Base-by-base conservation (phyloP, 768 basidiomycete species). In the Austroboletus festivus region DNA sequence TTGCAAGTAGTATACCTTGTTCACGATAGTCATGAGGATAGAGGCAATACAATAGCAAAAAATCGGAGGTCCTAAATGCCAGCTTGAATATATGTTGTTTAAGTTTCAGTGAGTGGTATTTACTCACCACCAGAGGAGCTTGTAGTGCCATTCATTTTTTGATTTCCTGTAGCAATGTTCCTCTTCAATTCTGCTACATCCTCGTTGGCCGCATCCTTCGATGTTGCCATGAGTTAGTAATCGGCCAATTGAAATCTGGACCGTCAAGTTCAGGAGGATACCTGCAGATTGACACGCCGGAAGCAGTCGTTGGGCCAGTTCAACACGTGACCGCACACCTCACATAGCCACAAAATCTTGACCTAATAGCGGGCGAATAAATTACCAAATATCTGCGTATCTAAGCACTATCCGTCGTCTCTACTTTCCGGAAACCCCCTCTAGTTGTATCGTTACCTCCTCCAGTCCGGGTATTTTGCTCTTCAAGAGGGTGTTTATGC, bases 11-110 rank as follows among this genome's bases (percentile, higher is more conserved):
- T 73, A 48, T 52, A 92, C 94, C 78, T 97, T 97, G 75, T 97
- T 97, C 54, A 95, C 82, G 38, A 98, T 78, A 0, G 96, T 99
- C 96, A 99, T 99, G 41, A 94, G 69, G 55, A 98, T 95, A 1
- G 90, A 93, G 1, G 94, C 91, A 13, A 88, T 50, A 63, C 96
- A 98, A 66, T 97, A 98, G 62, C 86, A 88, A 49, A 85, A 53
- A 53, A 97, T 87, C 28, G 96, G 83, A 24, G 87, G 75, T 18
- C 87, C 90, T 92, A 59, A 24, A 44, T 11, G n/a, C 23, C 8
- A 11, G n/a, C 9, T 52, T 30, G 16, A 40, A 38, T 18, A 42
- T 23, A n/a, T 5, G 28, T 40, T 30, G 1, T 37, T 20, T 8
- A 22, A 12, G 16, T 26, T 20, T n/a, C 12, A n/a, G n/a, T n/a